Conservation (phyloP, 2,329 filamentous ascomycete species). For the Pyricularia sp. region DNA sequence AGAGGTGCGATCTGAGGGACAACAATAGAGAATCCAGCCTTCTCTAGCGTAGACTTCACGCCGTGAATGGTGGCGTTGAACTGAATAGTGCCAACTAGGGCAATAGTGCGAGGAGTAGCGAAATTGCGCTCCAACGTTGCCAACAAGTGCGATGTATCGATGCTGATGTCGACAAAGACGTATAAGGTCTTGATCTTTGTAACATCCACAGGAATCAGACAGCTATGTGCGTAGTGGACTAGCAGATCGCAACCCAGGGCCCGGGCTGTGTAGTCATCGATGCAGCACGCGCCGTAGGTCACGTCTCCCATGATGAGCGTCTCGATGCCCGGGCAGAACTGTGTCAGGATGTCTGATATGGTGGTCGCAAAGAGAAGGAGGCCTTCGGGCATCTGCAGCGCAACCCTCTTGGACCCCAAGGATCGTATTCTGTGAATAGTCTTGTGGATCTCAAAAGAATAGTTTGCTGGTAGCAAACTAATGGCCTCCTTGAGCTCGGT, state of each 20-base stretch:
- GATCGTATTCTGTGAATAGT: slow-evolving; percentile 89
- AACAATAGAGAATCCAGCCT: slow-evolving; percentile 70
- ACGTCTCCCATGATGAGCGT: slow-evolving; percentile 99
- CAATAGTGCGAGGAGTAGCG: slow-evolving; percentile 69
- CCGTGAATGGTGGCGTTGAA: slow-evolving; percentile 97
- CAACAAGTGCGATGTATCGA: slow-evolving; percentile 78
- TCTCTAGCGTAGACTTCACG: slow-evolving; percentile 62
- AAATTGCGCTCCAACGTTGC: slow-evolving; percentile 85
- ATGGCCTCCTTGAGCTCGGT: slow-evolving; percentile 78
- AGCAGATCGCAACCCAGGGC: slow-evolving; percentile 88
- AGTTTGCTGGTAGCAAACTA: slow-evolving; percentile 79
- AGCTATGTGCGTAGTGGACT: slow-evolving; percentile 95
- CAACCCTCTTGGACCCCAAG: slow-evolving; percentile 66
- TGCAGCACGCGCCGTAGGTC: slow-evolving; percentile 96
- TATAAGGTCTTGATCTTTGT: slow-evolving; percentile 96
- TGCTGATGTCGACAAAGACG: slow-evolving; percentile 95
- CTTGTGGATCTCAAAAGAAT: slow-evolving; percentile 97
- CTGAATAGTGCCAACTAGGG: slow-evolving; percentile 92
- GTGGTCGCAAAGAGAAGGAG: slow-evolving; percentile 92
- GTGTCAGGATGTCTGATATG: slow-evolving; percentile 87
- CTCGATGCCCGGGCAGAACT: slow-evolving; percentile 84
- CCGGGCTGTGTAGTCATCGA: slow-evolving; percentile 93
- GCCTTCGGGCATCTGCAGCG: slow-evolving; percentile 94
- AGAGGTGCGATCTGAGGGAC: slow-evolving; percentile 88
- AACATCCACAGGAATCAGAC: slow-evolving; percentile 88